A percentile compares a stretch with the other conserved stretches of the same genome.
These are phyloP conservation scores for Hypoxylon sp. DNA, from an alignment of 2,329 filamentous ascomycete species.

Conservation along the genomic window DNA sequence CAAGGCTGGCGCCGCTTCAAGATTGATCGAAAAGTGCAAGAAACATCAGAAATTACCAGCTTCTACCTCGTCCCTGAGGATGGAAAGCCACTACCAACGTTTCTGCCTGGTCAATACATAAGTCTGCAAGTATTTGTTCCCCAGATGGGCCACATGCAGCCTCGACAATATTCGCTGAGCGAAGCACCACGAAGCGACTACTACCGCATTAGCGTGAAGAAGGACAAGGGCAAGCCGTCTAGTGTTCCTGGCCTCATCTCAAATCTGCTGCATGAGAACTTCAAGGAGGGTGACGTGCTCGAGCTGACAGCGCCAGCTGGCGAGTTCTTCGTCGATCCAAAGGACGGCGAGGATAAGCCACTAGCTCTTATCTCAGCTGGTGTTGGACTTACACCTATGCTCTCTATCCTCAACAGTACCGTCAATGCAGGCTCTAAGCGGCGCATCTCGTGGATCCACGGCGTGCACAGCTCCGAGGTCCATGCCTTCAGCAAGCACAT, in stretches of 20 bases:
- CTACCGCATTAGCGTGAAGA: slow-evolving; percentile 81
- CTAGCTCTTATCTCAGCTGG: slow-evolving; percentile 73
- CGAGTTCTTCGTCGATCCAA: slow-evolving; percentile 68
- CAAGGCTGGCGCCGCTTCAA: slow-evolving; percentile 60
- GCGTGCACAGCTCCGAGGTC: slow-evolving; percentile 58
- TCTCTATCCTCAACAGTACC: slow-evolving; percentile 67
- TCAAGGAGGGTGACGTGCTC: slow-evolving; percentile 60
- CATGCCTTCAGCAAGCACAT: slow-evolving; percentile 66
- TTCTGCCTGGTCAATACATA: slow-evolving; percentile 77
- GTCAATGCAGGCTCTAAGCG: slow-evolving; percentile 47
- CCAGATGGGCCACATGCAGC: slow-evolving; percentile 70
- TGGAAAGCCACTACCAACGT: slow-evolving; percentile 63
- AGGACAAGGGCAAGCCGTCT: slow-evolving; percentile 55
- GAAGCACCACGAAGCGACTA: slow-evolving; percentile 61
- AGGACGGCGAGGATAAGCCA: slow-evolving; percentile 56
- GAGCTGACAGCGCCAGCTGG: slow-evolving; percentile 65
- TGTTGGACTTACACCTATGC: slow-evolving; percentile 72
- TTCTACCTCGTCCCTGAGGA: slow-evolving; percentile 76
- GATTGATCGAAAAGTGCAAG: slow-evolving; percentile 68
- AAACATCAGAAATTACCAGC: slow-evolving; percentile 68
- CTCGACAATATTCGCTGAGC: slow-evolving; percentile 78
- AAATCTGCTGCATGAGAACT: slow-evolving; percentile 60
- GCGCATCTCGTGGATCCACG: slow-evolving; percentile 71
- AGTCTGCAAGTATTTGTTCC: slow-evolving; percentile 70
- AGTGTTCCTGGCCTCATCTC: slow-evolving; percentile 59